Evolutionary conservation across 2,329 filamentous ascomycete genomes (phyloP).

Genomic region (Raffaelea ambrosiae): DNA sequence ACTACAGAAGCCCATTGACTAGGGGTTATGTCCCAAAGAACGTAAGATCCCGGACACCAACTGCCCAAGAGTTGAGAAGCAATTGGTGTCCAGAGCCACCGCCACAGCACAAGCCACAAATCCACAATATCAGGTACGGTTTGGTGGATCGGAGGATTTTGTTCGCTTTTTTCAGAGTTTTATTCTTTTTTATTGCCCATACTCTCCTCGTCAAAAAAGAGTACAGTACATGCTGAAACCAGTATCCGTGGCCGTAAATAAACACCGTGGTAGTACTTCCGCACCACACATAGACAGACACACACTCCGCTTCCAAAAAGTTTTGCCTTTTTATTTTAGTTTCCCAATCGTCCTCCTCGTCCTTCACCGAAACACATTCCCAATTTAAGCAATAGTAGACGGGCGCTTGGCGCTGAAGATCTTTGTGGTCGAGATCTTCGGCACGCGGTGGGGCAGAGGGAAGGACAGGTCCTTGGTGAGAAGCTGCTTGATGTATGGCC

Average conservation of each 20-base stretch:
- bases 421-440: constrained; percentile 78
- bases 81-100: too few species aligned
- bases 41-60: too few species aligned
- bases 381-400: constrained; percentile 87
- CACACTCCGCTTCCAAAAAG: constrained; percentile 16
- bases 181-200: constrained; percentile 6
- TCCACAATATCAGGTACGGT: too few species aligned
- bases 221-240: constrained; percentile 16
- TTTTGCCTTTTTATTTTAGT: neutral
- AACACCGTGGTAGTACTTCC: constrained; percentile 49
- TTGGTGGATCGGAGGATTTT: too few species aligned
- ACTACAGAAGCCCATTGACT: too few species aligned
- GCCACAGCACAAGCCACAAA: too few species aligned
- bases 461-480: constrained; percentile 91
- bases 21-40: too few species aligned
- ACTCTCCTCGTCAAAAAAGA: neutral
- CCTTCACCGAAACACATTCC: constrained; percentile 19
- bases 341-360: neutral
- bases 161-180: constrained; percentile 3
- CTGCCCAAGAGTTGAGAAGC: too few species aligned
- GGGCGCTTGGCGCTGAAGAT: constrained; percentile 89
- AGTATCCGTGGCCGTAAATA: constrained; percentile 44
- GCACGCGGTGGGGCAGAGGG: constrained; percentile 94
- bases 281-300: constrained; percentile 33
- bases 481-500: constrained; percentile 99